Conservation (phyloP, 2,329 filamentous ascomycete species). For the Achaetomium macrosporum region DNA sequence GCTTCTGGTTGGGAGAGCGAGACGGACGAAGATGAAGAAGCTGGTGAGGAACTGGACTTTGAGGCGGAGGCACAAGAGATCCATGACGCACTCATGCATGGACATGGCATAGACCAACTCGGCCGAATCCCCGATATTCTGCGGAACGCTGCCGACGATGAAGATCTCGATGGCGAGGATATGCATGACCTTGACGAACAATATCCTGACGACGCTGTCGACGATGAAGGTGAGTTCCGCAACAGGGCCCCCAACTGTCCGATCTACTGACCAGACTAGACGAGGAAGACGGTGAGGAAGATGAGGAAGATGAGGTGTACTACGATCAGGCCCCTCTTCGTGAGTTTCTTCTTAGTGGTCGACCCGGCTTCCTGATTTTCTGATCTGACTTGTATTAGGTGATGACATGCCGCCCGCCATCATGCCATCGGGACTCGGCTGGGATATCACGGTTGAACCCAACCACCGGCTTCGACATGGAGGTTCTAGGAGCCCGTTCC, state of each 20-base stretch:
- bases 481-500: slow-evolving; percentile 53
- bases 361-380: slow-evolving; percentile 5
- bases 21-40: slow-evolving; percentile 41
- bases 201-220: slow-evolving; percentile 50
- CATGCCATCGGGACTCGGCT: slow-evolving; percentile 46
- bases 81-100: slow-evolving; percentile 46
- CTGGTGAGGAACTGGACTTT: slow-evolving; percentile 41
- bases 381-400: slow-evolving; percentile 16
- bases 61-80: slow-evolving; percentile 51
- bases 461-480: slow-evolving; percentile 50
- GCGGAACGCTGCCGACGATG: slow-evolving; percentile 49
- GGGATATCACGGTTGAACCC: slow-evolving; percentile 52
- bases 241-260: neutral
- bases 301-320: slow-evolving; percentile 63
- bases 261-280: slow-evolving; percentile 39
- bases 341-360: slow-evolving; percentile 34
- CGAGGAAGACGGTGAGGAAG: slow-evolving; percentile 65
- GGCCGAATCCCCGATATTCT: slow-evolving; percentile 48
- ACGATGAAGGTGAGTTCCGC: slow-evolving; percentile 53
- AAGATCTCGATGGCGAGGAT: slow-evolving; percentile 50
- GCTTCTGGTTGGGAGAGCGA: slow-evolving; percentile 26
- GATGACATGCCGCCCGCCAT: slow-evolving; percentile 41
- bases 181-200: slow-evolving; percentile 47
- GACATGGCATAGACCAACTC: slow-evolving; percentile 37
- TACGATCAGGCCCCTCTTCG: slow-evolving; percentile 55